A percentile compares a stretch with the other conserved stretches of the same genome.
phyloP scores from a whole-genome alignment of 176 grass and related monocot species.

The Bothriochloa decipiens region DNA sequence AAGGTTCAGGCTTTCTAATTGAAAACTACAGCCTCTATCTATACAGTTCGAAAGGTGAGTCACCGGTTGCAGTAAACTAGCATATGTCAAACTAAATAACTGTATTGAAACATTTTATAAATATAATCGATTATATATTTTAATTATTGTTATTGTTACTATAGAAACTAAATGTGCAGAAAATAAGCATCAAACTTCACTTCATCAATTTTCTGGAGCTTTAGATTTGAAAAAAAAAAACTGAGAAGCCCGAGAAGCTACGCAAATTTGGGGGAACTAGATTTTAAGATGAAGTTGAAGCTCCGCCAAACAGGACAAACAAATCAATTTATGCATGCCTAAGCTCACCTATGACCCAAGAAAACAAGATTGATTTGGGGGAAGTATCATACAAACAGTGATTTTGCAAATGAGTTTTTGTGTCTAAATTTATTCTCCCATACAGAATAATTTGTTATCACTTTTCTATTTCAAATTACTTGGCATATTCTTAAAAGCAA shows the following conservation, averaged over 20 bases:
- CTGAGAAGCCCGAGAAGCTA: not conserved
- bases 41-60: not conserved
- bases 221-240: not conserved
- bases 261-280: not conserved
- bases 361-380: not conserved
- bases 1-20: no score
- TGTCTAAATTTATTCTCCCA: not conserved
- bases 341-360: not conserved
- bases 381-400: not conserved
- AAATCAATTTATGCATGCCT: not conserved
- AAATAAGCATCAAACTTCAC: no score
- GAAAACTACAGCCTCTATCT: no score
- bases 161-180: no score
- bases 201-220: not conserved
- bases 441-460: not conserved
- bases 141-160: no score
- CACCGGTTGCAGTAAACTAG: not conserved
- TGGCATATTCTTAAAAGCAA: not conserved
- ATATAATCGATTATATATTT: no score
- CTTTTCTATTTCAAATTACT: not conserved
- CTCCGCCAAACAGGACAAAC: not conserved
- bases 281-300: not conserved
- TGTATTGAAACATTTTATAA: no score
- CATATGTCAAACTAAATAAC: no score
- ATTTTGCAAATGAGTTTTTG: not conserved